These are phyloP conservation scores for Primulina tabacum DNA, from an alignment of 257 asterid species.

Conservation along the genomic window DNA sequence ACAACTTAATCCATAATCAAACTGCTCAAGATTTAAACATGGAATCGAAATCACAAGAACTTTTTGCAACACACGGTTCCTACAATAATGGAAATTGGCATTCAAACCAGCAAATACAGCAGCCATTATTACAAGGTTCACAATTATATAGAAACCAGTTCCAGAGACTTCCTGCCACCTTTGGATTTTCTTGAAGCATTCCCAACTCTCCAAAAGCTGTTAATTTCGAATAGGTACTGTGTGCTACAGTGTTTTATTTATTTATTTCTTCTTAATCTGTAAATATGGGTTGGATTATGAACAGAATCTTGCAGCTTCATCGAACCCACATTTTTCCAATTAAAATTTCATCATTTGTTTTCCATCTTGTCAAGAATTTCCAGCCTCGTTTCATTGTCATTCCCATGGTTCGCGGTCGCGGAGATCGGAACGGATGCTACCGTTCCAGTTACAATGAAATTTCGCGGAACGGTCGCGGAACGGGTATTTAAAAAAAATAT, in stretches of 20 bases:
- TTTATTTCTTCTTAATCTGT: constrained; percentile 45
- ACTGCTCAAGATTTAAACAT: constrained; percentile 26
- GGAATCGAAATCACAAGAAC: constrained; percentile 27
- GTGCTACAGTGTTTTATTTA: constrained; percentile 31
- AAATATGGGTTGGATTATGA: constrained; percentile 34
- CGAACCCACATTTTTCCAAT: constrained; percentile 27
- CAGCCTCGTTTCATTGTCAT: background rate
- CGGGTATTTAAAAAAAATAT: too few relatives aligned
- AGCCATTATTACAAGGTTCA: constrained; percentile 26
- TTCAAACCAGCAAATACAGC: constrained; percentile 34
- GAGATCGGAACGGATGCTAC: too few relatives aligned
- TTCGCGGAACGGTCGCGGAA: too few relatives aligned
- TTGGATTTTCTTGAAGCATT: constrained; percentile 43
- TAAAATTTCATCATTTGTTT: constrained; percentile 1
- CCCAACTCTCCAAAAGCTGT: background rate
- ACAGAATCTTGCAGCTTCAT: constrained; percentile 22
- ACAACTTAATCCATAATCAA: constrained; percentile 15
- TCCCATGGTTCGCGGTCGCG: too few relatives aligned
- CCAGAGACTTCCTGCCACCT: constrained; percentile 50
- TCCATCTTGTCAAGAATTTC: too few relatives aligned
- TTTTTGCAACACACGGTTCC: constrained; percentile 25
- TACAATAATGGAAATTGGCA: constrained; percentile 32
- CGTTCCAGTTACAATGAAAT: too few relatives aligned
- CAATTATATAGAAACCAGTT: constrained; percentile 41
- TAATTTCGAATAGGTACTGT: constrained; percentile 17